A percentile compares a stretch with the other conserved stretches of the same genome.
phyloP scores from a whole-genome alignment of 129 eudicot genomes.

The Lactuca sativa region DNA sequence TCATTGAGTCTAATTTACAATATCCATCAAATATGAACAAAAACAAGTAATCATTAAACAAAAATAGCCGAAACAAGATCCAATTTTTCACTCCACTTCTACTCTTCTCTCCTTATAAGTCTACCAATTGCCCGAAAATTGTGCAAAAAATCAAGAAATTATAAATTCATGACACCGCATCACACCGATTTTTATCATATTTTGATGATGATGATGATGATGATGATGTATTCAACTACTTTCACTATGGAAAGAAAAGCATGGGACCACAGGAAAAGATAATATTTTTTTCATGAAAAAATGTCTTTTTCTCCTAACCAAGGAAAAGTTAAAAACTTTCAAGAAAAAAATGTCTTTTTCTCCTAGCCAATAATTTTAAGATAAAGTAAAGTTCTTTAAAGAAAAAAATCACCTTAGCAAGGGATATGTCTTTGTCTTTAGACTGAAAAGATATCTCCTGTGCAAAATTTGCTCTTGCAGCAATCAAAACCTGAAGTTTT shows the following conservation, averaged over 20 bases:
- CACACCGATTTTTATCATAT: slow-evolving; percentile 10
- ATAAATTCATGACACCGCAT: slow-evolving; percentile 14
- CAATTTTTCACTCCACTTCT: not conserved
- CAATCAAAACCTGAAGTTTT: slow-evolving; percentile 60
- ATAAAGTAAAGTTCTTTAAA: slow-evolving; percentile 21
- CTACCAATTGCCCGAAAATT: not conserved
- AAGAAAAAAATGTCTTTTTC: slow-evolving; percentile 24
- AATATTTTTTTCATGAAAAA: slow-evolving; percentile 16
- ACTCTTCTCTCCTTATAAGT: not conserved
- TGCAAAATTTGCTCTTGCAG: slow-evolving; percentile 76
- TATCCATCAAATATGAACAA: slow-evolving; percentile 5
- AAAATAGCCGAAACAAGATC: slow-evolving; percentile 16
- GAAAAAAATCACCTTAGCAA: slow-evolving; percentile 74
- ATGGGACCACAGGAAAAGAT: slow-evolving; percentile 37
- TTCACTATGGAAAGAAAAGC: slow-evolving; percentile 11
- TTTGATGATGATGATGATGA: not conserved
- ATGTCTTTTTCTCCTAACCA: slow-evolving; percentile 32
- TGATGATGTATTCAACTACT: slow-evolving; percentile 20
- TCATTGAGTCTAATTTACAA: slow-evolving; percentile 20
- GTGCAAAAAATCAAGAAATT: slow-evolving; percentile 18
- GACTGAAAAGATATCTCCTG: slow-evolving; percentile 83
- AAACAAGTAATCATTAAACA: slow-evolving; percentile 14
- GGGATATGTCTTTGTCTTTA: slow-evolving; percentile 90
- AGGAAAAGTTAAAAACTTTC: not conserved
- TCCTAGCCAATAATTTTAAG: slow-evolving; percentile 27